Base-by-base conservation (phyloP, 2,329 filamentous ascomycete species). In the Fusarium nematophilum region DNA sequence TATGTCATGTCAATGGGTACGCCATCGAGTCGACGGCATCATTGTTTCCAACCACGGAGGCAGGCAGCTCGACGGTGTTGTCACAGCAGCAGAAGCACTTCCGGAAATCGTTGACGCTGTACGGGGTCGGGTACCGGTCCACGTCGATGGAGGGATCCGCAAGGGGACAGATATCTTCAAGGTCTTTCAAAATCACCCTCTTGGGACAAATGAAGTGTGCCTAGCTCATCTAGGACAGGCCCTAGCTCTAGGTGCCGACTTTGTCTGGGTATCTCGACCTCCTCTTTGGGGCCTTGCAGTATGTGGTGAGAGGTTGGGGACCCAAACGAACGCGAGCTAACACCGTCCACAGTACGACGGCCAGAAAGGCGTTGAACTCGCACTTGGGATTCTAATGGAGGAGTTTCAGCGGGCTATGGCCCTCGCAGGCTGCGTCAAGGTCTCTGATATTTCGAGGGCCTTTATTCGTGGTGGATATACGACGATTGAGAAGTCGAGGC, bases 21-120 rank as follows among this genome's bases (percentile, higher is more conserved):
- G 78, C 78, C 0, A 66, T 75, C 13, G 46, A 72, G 29, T 58
- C 2, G 73, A 78, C 14, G 79, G 78, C 1, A 68, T 81, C 9
- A 62, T 81, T 8, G 73, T 81, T 15, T 76, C 76, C 3, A 82
- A 82, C 43, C 79, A 81, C 52, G 80, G 79, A 4, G 79, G 79
- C 1, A 67, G 79, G 10, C 80, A 82, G 57, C 70, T 82, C 5
- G 79, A 82, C 45, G 75, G 75, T 6, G 75, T 76, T 2, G 72
- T 75, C 1, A 78, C 80, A 2, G 80, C 79, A 3, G 69, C 81
- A 7, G 80, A 81, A 46, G 76, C 31, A 2, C 40, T 57, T 0
- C 42, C 34, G 2, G 53, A 57, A 21, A 45, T 38, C 8, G 38
- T 38, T 0, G 14, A 9, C 3, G 38, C 31, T 1, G 33, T 31